Base-by-base conservation (phyloP, 2,329 filamentous ascomycete species). In the Cladophialophora immunda region DNA sequence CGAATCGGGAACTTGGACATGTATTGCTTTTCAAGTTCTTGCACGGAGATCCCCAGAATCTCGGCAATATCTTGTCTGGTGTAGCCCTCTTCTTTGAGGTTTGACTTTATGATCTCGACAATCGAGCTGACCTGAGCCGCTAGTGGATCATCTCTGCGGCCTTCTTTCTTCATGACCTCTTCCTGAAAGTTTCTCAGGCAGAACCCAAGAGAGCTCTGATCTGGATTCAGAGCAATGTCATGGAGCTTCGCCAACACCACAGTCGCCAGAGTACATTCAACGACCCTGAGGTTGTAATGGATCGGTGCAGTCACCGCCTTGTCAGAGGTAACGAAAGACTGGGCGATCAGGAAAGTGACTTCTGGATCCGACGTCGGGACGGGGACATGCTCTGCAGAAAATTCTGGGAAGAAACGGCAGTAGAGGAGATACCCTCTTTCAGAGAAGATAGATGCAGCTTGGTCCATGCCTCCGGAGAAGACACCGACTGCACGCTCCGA, bases 401-500 rank as follows among this genome's bases (percentile, higher is more conserved):
- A 89, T 19, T 83, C 84, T 2, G 95, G 95, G 70, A 89, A 89
- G 82, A 99, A 99, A 9, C 90, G 92, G 67, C 97, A 94, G 76
- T 96, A 94, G 52, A 97, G 87, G 9, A 95, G 93, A 45, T 91
- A 92, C 58, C 92, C 94, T 71, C 90, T 89, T 74, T 92, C 86
- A 0, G 93, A 94, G 80, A 99, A 95, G 70, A 99, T 94, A 0
- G 94, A 98, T 36, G 95, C 95, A 15, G 93, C 90, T 81, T 99
- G 95, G 76, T 99, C 95, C 95, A 99, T 98, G 64, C 92, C 95
- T 78, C 95, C 95, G 4, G 93, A 96, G 81, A 98, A 98, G 73
- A 99, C 95, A 59, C 95, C 95, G 3, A 98, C 95, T 17, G 92
- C 90, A 64, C 95, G 89, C 82, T 99, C 95, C 54, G 93, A 97